Conservation (phyloP, 768 basidiomycete species). For the Termitomyces sp. region DNA sequence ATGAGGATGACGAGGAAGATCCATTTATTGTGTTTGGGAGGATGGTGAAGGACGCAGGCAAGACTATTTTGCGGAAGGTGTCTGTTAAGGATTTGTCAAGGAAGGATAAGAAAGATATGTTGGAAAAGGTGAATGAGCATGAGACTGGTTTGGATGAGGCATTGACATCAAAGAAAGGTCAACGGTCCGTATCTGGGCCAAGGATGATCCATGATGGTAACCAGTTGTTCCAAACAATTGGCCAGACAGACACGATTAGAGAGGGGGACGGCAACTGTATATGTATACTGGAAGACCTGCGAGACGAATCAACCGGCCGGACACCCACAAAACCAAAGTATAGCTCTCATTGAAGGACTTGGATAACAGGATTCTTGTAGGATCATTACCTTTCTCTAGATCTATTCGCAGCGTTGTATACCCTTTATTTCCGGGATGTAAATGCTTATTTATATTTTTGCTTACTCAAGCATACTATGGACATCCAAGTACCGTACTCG, state of each 20-base stretch:
- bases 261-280: constrained; percentile 20
- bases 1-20: constrained; percentile 33
- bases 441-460: constrained; percentile 3
- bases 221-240: constrained; percentile 18
- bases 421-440: not conserved
- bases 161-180: not conserved
- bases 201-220: constrained; percentile 19
- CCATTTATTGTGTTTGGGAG: constrained; percentile 44
- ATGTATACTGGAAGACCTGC: constrained; percentile 7
- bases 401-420: constrained; percentile 5
- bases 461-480: not conserved
- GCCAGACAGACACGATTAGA: constrained; percentile 24
- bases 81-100: constrained; percentile 30
- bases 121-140: constrained; percentile 2
- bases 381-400: constrained; percentile 1
- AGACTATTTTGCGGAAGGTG: constrained; percentile 46
- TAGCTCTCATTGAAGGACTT: constrained; percentile 1
- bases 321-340: not conserved
- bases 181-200: constrained; percentile 1
- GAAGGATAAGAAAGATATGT: constrained; percentile 8
- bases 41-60: constrained; percentile 47
- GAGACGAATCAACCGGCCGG: not conserved
- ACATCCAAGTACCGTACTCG: not conserved
- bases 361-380: not conserved
- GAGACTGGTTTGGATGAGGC: not conserved